Base-by-base conservation (phyloP, 192 early-diverging fungal genomes). In the Dissophora ornata region DNA sequence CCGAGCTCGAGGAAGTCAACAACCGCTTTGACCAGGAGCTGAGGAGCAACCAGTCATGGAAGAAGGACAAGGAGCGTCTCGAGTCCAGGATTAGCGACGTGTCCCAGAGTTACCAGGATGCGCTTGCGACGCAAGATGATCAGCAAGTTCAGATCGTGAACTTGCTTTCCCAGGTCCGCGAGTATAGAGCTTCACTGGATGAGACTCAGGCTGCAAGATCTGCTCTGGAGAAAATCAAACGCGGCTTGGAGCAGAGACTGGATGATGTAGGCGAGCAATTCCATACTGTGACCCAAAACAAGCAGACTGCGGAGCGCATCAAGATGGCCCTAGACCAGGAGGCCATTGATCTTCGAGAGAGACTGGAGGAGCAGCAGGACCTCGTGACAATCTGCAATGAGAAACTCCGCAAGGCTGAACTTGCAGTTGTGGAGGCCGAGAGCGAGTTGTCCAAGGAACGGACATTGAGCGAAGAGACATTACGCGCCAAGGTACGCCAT, bases 1-100 rank as follows among this genome's bases (percentile, higher is more conserved):
- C 64, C 25, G 89, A 89, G 28, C 77, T 91, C 64, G 91, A 93
- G 60, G 71, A 69, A 3, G 69, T 90, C 12, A 71, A 83, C 15
- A 81, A 86, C 54, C 81, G 84, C 30, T 80, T 89, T 26, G 93
- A 96, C 63, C 84, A 86, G 58, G 92, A 94, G 61, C 70, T 91
- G 25, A 88, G 92, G 21, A 82, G 78, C 26, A 80, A 85, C 36
- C 85, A 86, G 36, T 82, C 84, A 12, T 90, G 91, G 68, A 90
- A 92, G 66, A 92, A 93, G 59, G 94, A 95, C 38, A 91, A 89
- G 60, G 92, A 94, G 77, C 84, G 88, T 64, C 84, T 95, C 36
- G 88, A 91, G 69, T 62, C 82, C 7, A 87, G 87, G 60, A 83
- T 93, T 67, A 83, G 90, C 40, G 93, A 97, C 65, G 58, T 95